A percentile compares a stretch with the other conserved stretches of the same genome.
phyloP scores from a whole-genome alignment of 2,329 filamentous ascomycete species.

The Lojkania enalia region DNA sequence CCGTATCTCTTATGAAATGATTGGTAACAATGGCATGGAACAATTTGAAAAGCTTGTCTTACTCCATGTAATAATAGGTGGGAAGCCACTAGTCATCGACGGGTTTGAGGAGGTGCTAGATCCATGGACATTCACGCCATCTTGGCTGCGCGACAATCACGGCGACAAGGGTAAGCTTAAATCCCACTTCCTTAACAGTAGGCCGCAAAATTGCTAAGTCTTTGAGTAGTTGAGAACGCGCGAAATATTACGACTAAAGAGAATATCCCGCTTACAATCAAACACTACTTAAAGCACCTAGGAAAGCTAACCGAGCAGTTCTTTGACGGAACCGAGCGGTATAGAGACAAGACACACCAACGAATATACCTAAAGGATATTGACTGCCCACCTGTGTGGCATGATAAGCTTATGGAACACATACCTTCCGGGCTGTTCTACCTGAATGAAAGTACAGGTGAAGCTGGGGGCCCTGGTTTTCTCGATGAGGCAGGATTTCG shows the following conservation, averaged over 20 bases:
- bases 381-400: constrained; percentile 88
- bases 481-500: constrained; percentile 53
- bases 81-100: constrained; percentile 87
- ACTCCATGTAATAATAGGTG: constrained; percentile 79
- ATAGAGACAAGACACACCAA: constrained; percentile 77
- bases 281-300: constrained; percentile 90
- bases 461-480: constrained; percentile 59
- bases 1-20: constrained; percentile 76
- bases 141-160: constrained; percentile 79
- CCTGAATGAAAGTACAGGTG: constrained; percentile 76
- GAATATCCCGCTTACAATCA: constrained; percentile 81
- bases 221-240: constrained; percentile 72
- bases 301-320: constrained; percentile 81
- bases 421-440: constrained; percentile 87
- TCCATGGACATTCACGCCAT: constrained; percentile 73
- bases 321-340: constrained; percentile 67
- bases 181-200: background rate
- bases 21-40: constrained; percentile 74
- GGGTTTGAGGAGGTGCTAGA: constrained; percentile 80
- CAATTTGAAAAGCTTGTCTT: constrained; percentile 84
- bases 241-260: constrained; percentile 74
- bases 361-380: constrained; percentile 96
- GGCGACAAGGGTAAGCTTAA: constrained; percentile 71
- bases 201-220: background rate
- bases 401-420: constrained; percentile 72